Evolutionary conservation across 1,284 basidiomycete species (phyloP).

Genomic region (Ustilago cynodontis): DNA sequence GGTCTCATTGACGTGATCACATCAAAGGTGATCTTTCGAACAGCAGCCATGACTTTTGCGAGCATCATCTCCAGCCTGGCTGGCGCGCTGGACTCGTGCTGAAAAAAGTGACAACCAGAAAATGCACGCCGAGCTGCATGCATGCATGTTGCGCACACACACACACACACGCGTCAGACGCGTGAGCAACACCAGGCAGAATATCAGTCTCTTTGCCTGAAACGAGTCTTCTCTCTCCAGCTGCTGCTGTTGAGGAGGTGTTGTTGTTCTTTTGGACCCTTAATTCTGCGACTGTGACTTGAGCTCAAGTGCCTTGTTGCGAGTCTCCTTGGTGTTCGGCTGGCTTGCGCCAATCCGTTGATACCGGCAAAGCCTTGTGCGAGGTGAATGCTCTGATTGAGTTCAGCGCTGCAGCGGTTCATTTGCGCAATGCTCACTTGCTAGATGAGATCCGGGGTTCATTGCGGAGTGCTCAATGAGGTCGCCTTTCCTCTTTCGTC

Average conservation of each 20-base stretch:
- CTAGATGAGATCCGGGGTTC: no score
- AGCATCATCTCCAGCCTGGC: no score
- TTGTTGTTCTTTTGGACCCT: slow-evolving; percentile 27
- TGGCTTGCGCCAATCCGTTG: neutral
- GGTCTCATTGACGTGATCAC: no score
- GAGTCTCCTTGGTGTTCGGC: neutral
- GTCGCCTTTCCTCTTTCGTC: neutral
- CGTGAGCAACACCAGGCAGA: slow-evolving; percentile 1
- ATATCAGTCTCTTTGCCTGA: no score
- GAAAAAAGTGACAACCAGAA: neutral
- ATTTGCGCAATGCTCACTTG: slow-evolving; percentile 1
- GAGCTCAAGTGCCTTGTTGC: neutral
- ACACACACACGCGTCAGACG: slow-evolving; percentile 17
- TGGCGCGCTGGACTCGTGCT: no score
- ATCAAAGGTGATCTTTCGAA: no score
- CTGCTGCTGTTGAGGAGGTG: neutral
- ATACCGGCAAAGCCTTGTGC: slow-evolving; percentile 1
- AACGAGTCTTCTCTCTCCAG: no score
- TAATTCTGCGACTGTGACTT: slow-evolving; percentile 9
- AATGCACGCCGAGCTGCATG: slow-evolving; percentile 37
- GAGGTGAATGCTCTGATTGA: neutral
- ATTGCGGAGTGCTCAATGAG: no score
- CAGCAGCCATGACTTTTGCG: no score
- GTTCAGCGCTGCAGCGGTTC: slow-evolving; percentile 11
- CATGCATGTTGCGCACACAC: neutral